Evolutionary conservation across 1,284 basidiomycete genomes (phyloP), one percentile per base, ranked within the genome.

Genomic region (Moesziomyces sp.): DNA sequence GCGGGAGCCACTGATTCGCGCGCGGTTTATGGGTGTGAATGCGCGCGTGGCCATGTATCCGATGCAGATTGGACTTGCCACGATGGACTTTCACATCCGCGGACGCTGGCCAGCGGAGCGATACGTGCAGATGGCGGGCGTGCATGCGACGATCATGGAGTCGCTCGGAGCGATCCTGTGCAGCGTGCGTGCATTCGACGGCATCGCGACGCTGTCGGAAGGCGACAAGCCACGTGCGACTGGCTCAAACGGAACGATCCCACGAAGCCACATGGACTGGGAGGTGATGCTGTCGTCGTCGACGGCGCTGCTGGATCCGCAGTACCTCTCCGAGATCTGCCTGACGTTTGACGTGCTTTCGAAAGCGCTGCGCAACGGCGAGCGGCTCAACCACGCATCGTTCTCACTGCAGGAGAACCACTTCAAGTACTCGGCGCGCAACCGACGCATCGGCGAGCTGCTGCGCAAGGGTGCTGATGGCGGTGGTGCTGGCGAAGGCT

Each of bases 71-170:
- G 87, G 86, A 86, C 88, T 78, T 86, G 88, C 40, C 86, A 79
- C 61, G 42, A 55, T 76, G 45, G 76, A 78, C 46, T 60, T 76
- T 19, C 71, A 68, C 69, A 84, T 88, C 18, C 85, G 88, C 10
- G 88, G 88, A 8, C 83, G 82, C 42, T 89, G 88, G 88, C 86
- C 88, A 5, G 78, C 77, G 14, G 85, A 87, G 44, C 86, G 88
- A 49, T 89, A 89, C 67, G 80, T 79, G 47, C 81, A 81, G 48
- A 69, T 89, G 11, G 72, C 86, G 8, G 83, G 78, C 2, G 65
- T 82, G 13, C 70, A 75, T 28, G 65, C 75, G 4, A 63, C 76
- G 1, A 76, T 80, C 6, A 38, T 70, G 19, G 79, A 83, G 40
- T 45, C 81, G 28, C 54, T 80, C 0, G 69, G 77, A 18, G 56